Evolutionary conservation across 192 early-diverging fungal species (phyloP).

Genomic region (Coemansia sp.): DNA sequence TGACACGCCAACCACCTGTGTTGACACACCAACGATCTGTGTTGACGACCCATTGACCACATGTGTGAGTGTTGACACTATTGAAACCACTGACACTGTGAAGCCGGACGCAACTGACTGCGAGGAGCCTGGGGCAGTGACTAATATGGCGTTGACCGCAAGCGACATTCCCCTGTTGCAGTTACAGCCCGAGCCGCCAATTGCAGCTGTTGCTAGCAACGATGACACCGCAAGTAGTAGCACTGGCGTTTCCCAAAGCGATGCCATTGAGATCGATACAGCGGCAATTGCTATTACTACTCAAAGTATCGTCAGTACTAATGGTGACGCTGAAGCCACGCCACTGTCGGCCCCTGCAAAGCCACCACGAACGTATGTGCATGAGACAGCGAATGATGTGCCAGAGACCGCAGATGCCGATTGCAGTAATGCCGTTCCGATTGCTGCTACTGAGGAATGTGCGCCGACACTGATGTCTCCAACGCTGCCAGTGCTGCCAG

Average conservation of each 20-base stretch:
- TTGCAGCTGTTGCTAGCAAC: neutral
- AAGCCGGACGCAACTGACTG: neutral
- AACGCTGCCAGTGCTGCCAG: slow-evolving; percentile 1
- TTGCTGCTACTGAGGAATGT: neutral
- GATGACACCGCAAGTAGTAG: neutral
- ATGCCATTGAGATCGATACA: neutral
- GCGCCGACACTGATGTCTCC: neutral
- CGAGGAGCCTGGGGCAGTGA: neutral
- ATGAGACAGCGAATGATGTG: neutral
- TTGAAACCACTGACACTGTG: neutral
- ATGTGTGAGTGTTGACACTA: neutral
- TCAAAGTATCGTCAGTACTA: neutral
- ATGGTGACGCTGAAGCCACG: neutral
- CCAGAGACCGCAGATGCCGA: neutral
- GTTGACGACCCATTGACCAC: neutral
- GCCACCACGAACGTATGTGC: slow-evolving; percentile 15
- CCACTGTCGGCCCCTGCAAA: slow-evolving; percentile 19
- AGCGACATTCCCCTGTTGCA: neutral
- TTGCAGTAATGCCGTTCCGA: neutral
- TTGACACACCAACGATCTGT: neutral
- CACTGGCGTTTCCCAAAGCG: neutral
- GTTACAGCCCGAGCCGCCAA: neutral
- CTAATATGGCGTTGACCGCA: neutral
- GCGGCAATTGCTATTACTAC: neutral
- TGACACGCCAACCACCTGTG: neutral